These are phyloP conservation scores for Arthrobotrys sinensis DNA, from an alignment of 2,329 filamentous ascomycete species.

Conservation along the genomic window DNA sequence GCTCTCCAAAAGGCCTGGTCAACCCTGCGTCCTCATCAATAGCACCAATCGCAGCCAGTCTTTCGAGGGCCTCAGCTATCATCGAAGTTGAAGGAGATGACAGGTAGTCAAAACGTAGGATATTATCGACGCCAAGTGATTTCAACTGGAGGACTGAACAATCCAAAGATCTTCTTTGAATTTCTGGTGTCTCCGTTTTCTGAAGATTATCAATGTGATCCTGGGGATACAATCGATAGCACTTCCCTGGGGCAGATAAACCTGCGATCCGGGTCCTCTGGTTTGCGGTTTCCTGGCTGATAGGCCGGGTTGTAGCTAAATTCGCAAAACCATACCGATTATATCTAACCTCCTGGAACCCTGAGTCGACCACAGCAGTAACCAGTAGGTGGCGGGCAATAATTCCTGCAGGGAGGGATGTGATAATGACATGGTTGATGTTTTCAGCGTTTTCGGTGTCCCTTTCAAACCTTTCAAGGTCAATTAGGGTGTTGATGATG, in stretches of 20 bases:
- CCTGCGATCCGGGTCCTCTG: slow-evolving; percentile 73
- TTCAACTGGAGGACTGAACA: slow-evolving; percentile 92
- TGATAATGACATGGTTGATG: slow-evolving; percentile 24
- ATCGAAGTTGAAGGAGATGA: slow-evolving; percentile 88
- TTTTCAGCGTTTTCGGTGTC: slow-evolving; percentile 1
- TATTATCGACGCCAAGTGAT: slow-evolving; percentile 93
- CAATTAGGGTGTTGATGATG: neutral
- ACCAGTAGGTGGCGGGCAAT: slow-evolving; percentile 32
- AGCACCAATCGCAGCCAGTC: slow-evolving; percentile 88
- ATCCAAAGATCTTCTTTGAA: slow-evolving; percentile 91
- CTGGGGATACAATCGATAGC: slow-evolving; percentile 92
- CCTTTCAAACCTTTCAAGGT: slow-evolving; percentile 20
- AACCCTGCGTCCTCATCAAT: slow-evolving; percentile 92
- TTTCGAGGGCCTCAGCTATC: slow-evolving; percentile 86
- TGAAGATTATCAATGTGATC: slow-evolving; percentile 76
- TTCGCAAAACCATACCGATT: slow-evolving; percentile 36
- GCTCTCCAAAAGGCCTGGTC: slow-evolving; percentile 85
- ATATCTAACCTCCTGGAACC: slow-evolving; percentile 39
- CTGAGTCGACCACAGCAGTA: slow-evolving; percentile 34
- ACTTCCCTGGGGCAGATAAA: slow-evolving; percentile 90
- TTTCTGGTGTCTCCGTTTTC: slow-evolving; percentile 85
- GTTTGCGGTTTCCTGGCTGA: slow-evolving; percentile 51
- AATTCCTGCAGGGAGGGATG: slow-evolving; percentile 34
- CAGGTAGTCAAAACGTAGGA: slow-evolving; percentile 89
- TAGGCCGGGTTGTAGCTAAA: slow-evolving; percentile 27